Evolutionary conservation across 2,329 filamentous ascomycete species (phyloP), one percentile per base, ranked within the genome.

Genomic region (Penicillium sp.): DNA sequence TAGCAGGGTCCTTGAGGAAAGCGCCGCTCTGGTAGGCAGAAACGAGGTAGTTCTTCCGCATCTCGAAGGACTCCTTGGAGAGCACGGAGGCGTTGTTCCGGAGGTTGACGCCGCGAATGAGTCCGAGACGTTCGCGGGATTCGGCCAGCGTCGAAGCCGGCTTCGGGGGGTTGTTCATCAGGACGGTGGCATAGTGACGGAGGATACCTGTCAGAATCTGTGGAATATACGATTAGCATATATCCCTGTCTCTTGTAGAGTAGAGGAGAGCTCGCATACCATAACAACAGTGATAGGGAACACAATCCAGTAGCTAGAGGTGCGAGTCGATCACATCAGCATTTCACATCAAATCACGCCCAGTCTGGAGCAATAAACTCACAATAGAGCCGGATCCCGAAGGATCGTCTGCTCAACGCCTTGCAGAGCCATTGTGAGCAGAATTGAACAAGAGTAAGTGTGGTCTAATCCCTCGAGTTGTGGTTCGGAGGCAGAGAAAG

Each of bases 381-480:
- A 97, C 93, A 98, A 95, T 58, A 98, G 78, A 73, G 95, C 90
- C 65, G 93, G 91, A 85, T 98, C 94, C 81, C 93, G 75, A 75
- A 95, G 87, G 81, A 98, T 96, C 76, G 89, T 93, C 78, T 98
- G 93, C 61, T 88, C 84, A 58, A 86, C 80, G n/a, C n/a, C n/a
- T n/a, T n/a, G n/a, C n/a, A n/a, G n/a, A n/a, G n/a, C n/a, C n/a
- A n/a, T n/a, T n/a, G n/a, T n/a, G n/a, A n/a, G n/a, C n/a, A n/a
- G n/a, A n/a, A n/a, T n/a, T n/a, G n/a, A n/a, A n/a, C n/a, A n/a
- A n/a, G n/a, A n/a, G n/a, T n/a, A n/a, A n/a, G n/a, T n/a, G n/a
- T n/a, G n/a, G n/a, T n/a, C n/a, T n/a, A n/a, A n/a, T n/a, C 59
- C 85, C 78, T 75, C 93, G 69, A 51, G 70, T 84, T 62, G 86